Percentiles rank a stretch among this genome's conserved stretches.
Evolutionary conservation across 768 basidiomycete genomes (phyloP).

Genomic region (Pleurotus citrinopileatus): DNA sequence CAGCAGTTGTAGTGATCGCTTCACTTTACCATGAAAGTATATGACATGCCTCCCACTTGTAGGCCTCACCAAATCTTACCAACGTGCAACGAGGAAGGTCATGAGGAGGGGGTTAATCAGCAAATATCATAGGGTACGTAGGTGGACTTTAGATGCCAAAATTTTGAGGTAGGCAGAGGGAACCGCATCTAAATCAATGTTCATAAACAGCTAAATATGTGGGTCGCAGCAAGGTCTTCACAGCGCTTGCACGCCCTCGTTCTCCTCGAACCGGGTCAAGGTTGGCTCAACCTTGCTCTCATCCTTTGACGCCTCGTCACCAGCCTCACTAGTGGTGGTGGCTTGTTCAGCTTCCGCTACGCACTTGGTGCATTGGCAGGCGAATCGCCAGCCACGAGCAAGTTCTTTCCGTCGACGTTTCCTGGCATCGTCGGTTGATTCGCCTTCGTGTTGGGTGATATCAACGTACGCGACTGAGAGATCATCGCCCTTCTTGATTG

Average conservation of each 20-base stretch:
- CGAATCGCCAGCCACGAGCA: conserved; percentile 79
- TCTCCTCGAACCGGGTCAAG: conserved; percentile 23
- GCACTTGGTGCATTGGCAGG: conserved; percentile 71
- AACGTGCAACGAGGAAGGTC: too few species aligned
- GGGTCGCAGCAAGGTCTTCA: background rate
- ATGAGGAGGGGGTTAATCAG: too few species aligned
- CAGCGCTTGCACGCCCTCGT: conserved; percentile 9
- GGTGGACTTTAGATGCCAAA: too few species aligned
- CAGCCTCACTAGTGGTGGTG: conserved; percentile 23
- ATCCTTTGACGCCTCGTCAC: conserved; percentile 38
- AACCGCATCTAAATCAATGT: background rate
- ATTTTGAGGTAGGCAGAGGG: too few species aligned
- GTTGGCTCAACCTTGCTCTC: conserved; percentile 45
- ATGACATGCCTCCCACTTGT: too few species aligned
- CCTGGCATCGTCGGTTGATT: conserved; percentile 53
- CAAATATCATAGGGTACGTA: too few species aligned
- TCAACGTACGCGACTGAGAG: conserved; percentile 78
- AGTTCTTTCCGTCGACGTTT: conserved; percentile 70
- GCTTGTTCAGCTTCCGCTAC: conserved; percentile 43
- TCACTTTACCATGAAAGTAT: too few species aligned
- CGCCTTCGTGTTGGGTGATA: conserved; percentile 50
- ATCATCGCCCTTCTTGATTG: conserved; percentile 74
- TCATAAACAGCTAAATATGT: background rate
- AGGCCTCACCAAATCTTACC: too few species aligned
- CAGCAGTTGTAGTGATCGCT: too few species aligned